A percentile compares a stretch with the other conserved stretches of the same genome.
These are phyloP conservation scores for Byssoonygena ceratinophila DNA, from an alignment of 2,329 filamentous ascomycete species.

Conservation along the genomic window DNA sequence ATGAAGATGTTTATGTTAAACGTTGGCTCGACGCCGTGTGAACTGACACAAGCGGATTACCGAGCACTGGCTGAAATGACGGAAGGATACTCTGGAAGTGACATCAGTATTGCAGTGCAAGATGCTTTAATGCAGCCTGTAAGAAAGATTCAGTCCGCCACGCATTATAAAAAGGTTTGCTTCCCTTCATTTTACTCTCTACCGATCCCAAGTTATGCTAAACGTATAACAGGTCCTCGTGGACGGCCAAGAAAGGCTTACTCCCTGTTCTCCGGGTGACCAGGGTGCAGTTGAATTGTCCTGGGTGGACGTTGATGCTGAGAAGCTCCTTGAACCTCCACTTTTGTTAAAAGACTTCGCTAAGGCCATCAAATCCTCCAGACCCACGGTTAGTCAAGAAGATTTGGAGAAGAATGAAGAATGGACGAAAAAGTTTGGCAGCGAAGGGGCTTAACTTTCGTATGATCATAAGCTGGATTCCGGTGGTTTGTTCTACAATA, in stretches of 20 bases:
- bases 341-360: constrained; percentile 86
- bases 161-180: constrained; percentile 84
- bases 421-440: constrained; percentile 94
- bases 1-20: constrained; percentile 94
- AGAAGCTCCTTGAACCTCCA: constrained; percentile 74
- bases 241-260: constrained; percentile 52
- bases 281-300: constrained; percentile 79
- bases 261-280: constrained; percentile 90
- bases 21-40: constrained; percentile 84
- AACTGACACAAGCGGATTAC: constrained; percentile 67
- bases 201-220: background rate
- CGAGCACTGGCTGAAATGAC: constrained; percentile 67
- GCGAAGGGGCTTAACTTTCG: constrained; percentile 56
- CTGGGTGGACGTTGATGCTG: constrained; percentile 76
- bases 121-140: constrained; percentile 96
- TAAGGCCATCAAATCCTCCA: constrained; percentile 74
- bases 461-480: background rate
- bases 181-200: background rate
- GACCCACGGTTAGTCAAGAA: constrained; percentile 80
- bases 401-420: constrained; percentile 77
- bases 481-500: background rate
- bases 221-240: constrained; percentile 53
- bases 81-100: constrained; percentile 90
- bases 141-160: constrained; percentile 90
- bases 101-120: constrained; percentile 92